Conservation (phyloP, 495 filamentous ascomycete genomes). For the Opeltia flavorubescens region DNA sequence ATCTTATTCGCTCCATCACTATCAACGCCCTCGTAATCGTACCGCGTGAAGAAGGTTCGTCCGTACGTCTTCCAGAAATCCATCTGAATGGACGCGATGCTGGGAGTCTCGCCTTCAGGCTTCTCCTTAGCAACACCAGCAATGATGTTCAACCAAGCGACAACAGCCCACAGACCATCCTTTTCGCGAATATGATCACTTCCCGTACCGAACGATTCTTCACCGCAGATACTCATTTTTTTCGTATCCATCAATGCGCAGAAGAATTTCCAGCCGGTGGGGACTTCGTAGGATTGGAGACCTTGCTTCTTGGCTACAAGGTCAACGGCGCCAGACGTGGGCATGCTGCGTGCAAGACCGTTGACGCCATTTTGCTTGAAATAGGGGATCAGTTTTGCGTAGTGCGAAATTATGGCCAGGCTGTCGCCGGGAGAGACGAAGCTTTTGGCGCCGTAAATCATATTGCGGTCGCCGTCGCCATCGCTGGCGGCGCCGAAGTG, state of each 20-base stretch:
- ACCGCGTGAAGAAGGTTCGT: slow-evolving; percentile 96
- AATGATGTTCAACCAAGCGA: slow-evolving; percentile 98
- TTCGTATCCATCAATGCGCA: slow-evolving; percentile 93
- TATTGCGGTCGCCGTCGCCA: slow-evolving; percentile 96
- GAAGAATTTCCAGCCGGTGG: slow-evolving; percentile 99
- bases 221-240: slow-evolving; percentile 97
- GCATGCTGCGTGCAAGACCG: slow-evolving; percentile 92
- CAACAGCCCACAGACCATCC: slow-evolving; percentile 92
- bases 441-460: slow-evolving; percentile 95
- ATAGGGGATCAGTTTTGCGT: slow-evolving; percentile 88
- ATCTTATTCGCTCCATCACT: slow-evolving; percentile 81
- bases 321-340: slow-evolving; percentile 88
- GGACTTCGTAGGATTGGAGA: slow-evolving; percentile 86
- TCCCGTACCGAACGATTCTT: slow-evolving; percentile 97
- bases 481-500: slow-evolving; percentile 95
- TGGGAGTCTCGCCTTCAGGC: slow-evolving; percentile 50
- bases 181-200: slow-evolving; percentile 99
- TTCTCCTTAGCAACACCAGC: slow-evolving; percentile 79
- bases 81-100: slow-evolving; percentile 86
- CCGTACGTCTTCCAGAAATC: slow-evolving; percentile 97
- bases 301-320: slow-evolving; percentile 90
- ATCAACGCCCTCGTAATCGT: slow-evolving; percentile 94
- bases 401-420: slow-evolving; percentile 93
- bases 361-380: slow-evolving; percentile 95
- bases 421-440: slow-evolving; percentile 97